phyloP scores from a whole-genome alignment of 352 stramenopile genomes.

The Blastocystis sp. region DNA sequence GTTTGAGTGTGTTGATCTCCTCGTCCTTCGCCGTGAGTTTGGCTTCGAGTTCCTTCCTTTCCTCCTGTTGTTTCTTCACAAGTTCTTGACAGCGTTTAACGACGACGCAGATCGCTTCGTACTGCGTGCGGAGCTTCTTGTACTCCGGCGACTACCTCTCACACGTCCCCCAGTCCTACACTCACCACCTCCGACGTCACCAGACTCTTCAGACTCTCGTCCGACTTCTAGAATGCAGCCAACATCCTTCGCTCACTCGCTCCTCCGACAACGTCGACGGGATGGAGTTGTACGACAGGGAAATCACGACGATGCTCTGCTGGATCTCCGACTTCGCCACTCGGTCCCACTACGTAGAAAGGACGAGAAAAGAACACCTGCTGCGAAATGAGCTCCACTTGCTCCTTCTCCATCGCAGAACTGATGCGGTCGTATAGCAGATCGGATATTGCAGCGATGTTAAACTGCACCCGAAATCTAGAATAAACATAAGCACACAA shows the following conservation, averaged over 20 bases:
- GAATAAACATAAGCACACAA: neutral
- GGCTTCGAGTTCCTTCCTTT: slow-evolving; percentile 18
- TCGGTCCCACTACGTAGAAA: neutral
- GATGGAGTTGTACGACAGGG: slow-evolving; percentile 2
- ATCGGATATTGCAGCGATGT: neutral
- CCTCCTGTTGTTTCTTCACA: slow-evolving; percentile 18
- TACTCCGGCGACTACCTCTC: slow-evolving; percentile 8
- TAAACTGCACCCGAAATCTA: slow-evolving; percentile 38
- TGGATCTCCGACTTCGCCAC: slow-evolving; percentile 26
- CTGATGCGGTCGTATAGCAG: slow-evolving; percentile 19
- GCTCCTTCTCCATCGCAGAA: neutral
- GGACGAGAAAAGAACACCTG: neutral
- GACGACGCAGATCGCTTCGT: slow-evolving; percentile 27
- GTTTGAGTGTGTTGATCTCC: neutral
- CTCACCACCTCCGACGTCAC: neutral
- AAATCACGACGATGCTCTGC: neutral
- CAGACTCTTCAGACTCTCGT: neutral
- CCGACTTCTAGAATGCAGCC: slow-evolving; percentile 14
- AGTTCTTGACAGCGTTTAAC: slow-evolving; percentile 31
- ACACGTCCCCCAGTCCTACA: neutral
- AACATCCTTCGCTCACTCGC: neutral
- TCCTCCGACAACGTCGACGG: neutral
- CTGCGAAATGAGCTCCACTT: neutral
- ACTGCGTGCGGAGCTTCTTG: slow-evolving; percentile 16
- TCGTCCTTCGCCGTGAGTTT: neutral